Base-by-base conservation (phyloP, 148 eudicot genomes). In the Heliosperma pusillum region DNA sequence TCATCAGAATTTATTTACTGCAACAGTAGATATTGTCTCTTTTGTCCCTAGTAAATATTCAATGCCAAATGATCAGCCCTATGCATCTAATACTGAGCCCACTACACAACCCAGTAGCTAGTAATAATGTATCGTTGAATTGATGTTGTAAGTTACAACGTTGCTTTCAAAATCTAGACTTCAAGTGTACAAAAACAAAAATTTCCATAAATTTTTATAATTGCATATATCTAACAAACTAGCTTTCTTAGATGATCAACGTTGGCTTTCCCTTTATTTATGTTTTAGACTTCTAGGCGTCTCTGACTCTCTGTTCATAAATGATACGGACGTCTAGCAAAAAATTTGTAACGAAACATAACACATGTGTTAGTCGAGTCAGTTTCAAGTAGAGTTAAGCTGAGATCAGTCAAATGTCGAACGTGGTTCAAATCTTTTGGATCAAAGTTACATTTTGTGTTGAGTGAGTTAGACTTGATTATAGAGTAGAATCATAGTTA, bases 111-210 rank as follows among this genome's bases (percentile, higher is more conserved):
- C 15, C 36, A 25, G 26, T 62, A 15, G 22, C 21, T 62, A 15
- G 22, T 40, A 64, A 64, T 64, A 65, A 65, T 65, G 44, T 40
- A 65, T 65, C 19, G 69, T 30, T 65, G 45, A 65, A 65, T 30
- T 65, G 45, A 65, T 47, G 40, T 4, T 7, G 45, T 65, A 65
- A 47, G 10, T 65, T 65, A 65, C 45, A 30, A 65, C 11, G 69
- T 65, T 15, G 11, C 69, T 30, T 30, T 65, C 69, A 65, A 19
- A 30, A 6, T 36, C 12, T 7, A 63, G 5, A 26, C 26, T 19
- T 12, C 36, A 24, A 27, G 16, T 63, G n/a, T 11, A 63, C 67
- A 11, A 26, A 7, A 11, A 26, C 2, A 5, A 33, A 65, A 16
- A 16, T 19, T 19, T 65, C 21, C 10, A n/a, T 12, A n/a, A 33